Percentiles rank a stretch among this genome's conserved stretches.
Conservation (phyloP, 305 asterid genomes). For the Fraxinus floribunda region DNA sequence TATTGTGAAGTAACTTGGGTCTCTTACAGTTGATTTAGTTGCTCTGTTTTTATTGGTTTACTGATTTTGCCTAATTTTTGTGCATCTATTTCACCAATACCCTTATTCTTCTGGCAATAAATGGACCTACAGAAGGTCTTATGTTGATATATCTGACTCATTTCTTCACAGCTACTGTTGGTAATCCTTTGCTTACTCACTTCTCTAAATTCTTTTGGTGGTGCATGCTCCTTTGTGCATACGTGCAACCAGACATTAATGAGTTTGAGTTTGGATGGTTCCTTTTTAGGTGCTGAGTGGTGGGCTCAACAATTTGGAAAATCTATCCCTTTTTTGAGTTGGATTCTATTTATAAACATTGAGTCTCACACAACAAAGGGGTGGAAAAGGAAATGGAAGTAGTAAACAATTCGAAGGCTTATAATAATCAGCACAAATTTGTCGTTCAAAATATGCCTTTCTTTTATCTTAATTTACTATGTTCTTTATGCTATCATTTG, state of each 20-base stretch:
- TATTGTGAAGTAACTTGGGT: no score
- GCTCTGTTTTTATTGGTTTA: no score
- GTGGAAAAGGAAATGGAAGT: background rate
- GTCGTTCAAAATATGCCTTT: background rate
- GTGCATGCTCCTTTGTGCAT: background rate
- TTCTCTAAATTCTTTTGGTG: background rate
- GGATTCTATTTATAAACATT: constrained; percentile 74
- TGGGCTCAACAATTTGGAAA: constrained; percentile 76
- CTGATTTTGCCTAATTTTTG: constrained; percentile 3
- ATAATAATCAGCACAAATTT: background rate
- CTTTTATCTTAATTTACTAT: background rate
- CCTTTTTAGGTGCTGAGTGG: constrained; percentile 80
- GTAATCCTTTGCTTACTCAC: constrained; percentile 39
- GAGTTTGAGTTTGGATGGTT: constrained; percentile 19
- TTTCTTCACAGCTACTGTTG: constrained; percentile 63
- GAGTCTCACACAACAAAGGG: constrained; percentile 30
- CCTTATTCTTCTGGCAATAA: constrained; percentile 82
- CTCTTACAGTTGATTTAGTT: no score
- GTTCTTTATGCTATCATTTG: background rate
- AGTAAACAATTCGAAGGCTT: background rate
- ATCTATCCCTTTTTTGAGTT: constrained; percentile 61
- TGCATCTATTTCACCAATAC: constrained; percentile 89
- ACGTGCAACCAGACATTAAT: constrained; percentile 5
- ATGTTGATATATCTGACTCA: constrained; percentile 77
- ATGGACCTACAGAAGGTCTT: constrained; percentile 97